A percentile compares a stretch with the other conserved stretches of the same genome.
Conservation (phyloP, 371 early-diverging fungal species). For the Batrachochytrium dendrobatidis region DNA sequence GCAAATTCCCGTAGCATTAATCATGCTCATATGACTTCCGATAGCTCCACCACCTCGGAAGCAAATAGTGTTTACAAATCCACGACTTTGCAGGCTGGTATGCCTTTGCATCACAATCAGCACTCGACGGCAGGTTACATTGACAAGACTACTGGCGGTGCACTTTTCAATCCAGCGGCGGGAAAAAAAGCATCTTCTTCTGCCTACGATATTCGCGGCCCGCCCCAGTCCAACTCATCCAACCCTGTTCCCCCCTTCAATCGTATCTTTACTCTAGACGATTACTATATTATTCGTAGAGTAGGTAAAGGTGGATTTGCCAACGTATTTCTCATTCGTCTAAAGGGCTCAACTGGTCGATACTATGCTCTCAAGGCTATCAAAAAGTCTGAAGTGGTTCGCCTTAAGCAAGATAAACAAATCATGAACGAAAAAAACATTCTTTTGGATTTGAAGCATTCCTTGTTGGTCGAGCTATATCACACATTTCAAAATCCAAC, state of each 20-base stretch:
- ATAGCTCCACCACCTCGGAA: no score
- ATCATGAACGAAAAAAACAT: constrained; percentile 47
- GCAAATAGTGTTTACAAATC: no score
- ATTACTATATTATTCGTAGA: constrained; percentile 36
- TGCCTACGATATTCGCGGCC: background rate
- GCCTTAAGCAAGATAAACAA: constrained; percentile 44
- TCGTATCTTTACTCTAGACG: constrained; percentile 23
- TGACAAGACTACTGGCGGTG: background rate
- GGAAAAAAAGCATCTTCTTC: background rate
- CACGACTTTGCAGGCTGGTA: no score
- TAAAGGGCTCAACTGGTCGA: constrained; percentile 31
- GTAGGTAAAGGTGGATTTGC: constrained; percentile 47
- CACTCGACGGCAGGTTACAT: no score
- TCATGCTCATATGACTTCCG: no score
- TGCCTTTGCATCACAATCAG: no score
- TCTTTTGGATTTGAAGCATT: constrained; percentile 30
- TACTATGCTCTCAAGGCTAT: constrained; percentile 46
- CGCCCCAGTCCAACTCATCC: no score
- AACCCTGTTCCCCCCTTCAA: no score
- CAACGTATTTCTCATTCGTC: constrained; percentile 36
- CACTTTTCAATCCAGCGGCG: background rate
- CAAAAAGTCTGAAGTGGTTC: constrained; percentile 41
- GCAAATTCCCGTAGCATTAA: background rate
- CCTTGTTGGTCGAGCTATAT: constrained; percentile 36
- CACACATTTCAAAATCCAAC: constrained; percentile 39